Conservation (phyloP, 2,329 filamentous ascomycete species). For the Fusarium sp. region DNA sequence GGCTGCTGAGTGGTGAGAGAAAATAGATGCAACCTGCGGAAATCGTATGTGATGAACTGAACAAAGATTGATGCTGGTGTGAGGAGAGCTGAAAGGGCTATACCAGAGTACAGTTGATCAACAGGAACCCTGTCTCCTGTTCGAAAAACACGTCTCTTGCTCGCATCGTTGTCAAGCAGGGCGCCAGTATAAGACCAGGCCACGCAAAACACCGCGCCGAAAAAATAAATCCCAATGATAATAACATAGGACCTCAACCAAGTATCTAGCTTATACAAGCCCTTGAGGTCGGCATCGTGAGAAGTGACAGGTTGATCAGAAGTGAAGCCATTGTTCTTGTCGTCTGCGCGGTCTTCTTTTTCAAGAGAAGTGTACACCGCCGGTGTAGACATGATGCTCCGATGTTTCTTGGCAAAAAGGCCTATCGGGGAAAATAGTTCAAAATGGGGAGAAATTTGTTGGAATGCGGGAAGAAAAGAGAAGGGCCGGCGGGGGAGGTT, state of each 20-base stretch:
- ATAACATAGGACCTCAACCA: slow-evolving; percentile 39
- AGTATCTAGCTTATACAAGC: slow-evolving; percentile 34
- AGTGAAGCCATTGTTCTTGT: not conserved
- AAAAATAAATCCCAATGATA: slow-evolving; percentile 23
- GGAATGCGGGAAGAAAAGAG: not conserved
- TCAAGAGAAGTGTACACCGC: slow-evolving; percentile 34
- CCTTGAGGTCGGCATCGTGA: slow-evolving; percentile 1
- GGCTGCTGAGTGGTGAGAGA: slow-evolving; percentile 32
- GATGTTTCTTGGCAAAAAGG: not conserved
- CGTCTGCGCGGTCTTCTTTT: slow-evolving; percentile 34
- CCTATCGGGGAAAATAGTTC: not conserved
- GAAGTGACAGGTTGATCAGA: not conserved
- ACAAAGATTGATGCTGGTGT: slow-evolving; percentile 30
- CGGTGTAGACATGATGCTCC: slow-evolving; percentile 24
- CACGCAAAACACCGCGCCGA: slow-evolving; percentile 10
- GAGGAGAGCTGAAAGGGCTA: slow-evolving; percentile 33
- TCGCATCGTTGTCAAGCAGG: slow-evolving; percentile 30
- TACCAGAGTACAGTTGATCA: slow-evolving; percentile 39
- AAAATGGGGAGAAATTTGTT: not conserved
- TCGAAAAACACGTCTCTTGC: slow-evolving; percentile 41
- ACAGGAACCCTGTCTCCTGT: slow-evolving; percentile 20
- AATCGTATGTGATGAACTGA: slow-evolving; percentile 39
- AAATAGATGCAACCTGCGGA: slow-evolving; percentile 39
- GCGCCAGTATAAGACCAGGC: slow-evolving; percentile 41
- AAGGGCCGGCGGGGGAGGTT: not conserved